Conservation (phyloP, 2,329 filamentous ascomycete species). For the Alternaria sp. region DNA sequence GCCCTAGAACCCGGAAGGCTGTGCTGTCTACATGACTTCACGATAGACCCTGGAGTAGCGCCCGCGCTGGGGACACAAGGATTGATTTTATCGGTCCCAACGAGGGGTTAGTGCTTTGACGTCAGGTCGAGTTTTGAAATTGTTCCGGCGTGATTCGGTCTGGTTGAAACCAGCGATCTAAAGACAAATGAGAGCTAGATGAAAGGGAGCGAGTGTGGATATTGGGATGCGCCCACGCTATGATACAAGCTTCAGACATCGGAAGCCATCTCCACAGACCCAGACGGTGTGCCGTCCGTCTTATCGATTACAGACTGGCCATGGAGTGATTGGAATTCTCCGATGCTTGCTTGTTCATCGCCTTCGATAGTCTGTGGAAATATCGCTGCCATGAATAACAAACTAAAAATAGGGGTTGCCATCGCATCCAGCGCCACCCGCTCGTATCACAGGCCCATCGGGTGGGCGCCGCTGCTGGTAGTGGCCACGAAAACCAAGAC, state of each 20-base stretch:
- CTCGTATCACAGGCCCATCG: slow-evolving; percentile 29
- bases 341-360: slow-evolving; percentile 1
- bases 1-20: neutral
- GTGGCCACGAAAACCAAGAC: slow-evolving; percentile 32
- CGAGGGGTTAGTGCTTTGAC: slow-evolving; percentile 4
- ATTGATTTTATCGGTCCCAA: slow-evolving; percentile 4
- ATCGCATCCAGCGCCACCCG: slow-evolving; percentile 25
- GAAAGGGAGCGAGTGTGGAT: slow-evolving; percentile 13
- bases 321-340: neutral
- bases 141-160: slow-evolving; percentile 5
- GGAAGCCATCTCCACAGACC: slow-evolving; percentile 14
- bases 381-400: slow-evolving; percentile 11
- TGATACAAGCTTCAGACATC: slow-evolving; percentile 1
- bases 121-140: slow-evolving; percentile 7
- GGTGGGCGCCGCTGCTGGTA: slow-evolving; percentile 24
- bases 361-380: neutral
- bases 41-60: slow-evolving; percentile 7
- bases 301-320: slow-evolving; percentile 14
- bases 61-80: neutral
- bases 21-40: slow-evolving; percentile 4
- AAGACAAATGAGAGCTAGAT: slow-evolving; percentile 11
- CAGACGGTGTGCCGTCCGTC: slow-evolving; percentile 3
- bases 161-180: slow-evolving; percentile 11
- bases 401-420: slow-evolving; percentile 33
- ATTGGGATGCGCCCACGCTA: slow-evolving; percentile 11